Evolutionary conservation across 148 eudicot genomes (phyloP).

Genomic region (Camellia lanceoleosa): DNA sequence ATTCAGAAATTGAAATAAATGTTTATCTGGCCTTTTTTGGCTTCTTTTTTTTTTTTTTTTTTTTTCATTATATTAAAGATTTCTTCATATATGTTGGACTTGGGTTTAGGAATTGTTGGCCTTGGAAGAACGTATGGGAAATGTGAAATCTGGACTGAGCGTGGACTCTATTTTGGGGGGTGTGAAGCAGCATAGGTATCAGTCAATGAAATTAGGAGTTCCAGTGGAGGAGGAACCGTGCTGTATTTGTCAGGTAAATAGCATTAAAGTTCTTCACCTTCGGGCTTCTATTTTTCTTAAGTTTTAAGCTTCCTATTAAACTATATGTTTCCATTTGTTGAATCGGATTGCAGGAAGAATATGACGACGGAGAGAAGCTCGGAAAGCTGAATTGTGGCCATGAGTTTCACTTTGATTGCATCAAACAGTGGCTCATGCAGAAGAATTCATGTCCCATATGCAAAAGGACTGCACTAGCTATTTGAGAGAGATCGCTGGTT

Average conservation of each 20-base stretch:
- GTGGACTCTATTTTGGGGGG: slow-evolving; percentile 32
- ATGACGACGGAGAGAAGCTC: neutral
- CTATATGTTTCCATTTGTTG: neutral
- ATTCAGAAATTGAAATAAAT: neutral
- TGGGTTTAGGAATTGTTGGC: slow-evolving; percentile 49
- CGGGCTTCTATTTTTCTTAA: neutral
- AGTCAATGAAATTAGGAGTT: slow-evolving; percentile 20
- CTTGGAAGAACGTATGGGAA: slow-evolving; percentile 54
- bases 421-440: slow-evolving; percentile 17
- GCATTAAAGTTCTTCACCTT: neutral
- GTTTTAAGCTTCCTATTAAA: neutral
- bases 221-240: neutral
- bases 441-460: slow-evolving; percentile 77
- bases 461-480: slow-evolving; percentile 40
- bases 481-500: neutral
- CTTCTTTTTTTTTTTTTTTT: neutral
- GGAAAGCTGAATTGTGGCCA: neutral
- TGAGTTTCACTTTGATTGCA: neutral
- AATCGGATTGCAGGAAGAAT: neutral
- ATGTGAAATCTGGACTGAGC: slow-evolving; percentile 45
- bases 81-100: neutral
- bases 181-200: slow-evolving; percentile 34
- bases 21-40: too few species aligned
- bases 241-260: slow-evolving; percentile 10
- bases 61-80: neutral